Evolutionary conservation across 2,329 filamentous ascomycete species (phyloP).

Genomic region (Emergomyces pasteurianus): DNA sequence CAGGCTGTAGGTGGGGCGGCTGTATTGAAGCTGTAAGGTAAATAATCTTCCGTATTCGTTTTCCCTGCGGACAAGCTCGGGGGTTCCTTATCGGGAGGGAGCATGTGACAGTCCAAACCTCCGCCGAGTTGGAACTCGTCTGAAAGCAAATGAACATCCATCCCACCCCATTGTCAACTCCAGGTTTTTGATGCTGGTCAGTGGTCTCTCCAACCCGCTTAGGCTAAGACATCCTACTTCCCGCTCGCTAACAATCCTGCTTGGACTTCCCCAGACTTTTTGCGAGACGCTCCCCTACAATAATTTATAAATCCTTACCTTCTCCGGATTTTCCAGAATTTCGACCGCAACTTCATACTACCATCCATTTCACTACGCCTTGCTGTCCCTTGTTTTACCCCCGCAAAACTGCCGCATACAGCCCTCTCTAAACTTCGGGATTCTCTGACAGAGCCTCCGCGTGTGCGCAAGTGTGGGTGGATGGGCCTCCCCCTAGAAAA

Average conservation of each 20-base stretch:
- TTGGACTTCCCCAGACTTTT: background rate
- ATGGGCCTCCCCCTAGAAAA: background rate
- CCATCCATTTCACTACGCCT: too few relatives aligned
- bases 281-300: too few relatives aligned
- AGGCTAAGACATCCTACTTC: background rate
- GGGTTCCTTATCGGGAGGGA: too few relatives aligned
- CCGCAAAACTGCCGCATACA: background rate
- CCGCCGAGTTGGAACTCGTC: too few relatives aligned
- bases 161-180: too few relatives aligned
- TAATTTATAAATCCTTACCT: background rate
- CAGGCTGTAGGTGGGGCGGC: too few relatives aligned
- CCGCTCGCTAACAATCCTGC: background rate
- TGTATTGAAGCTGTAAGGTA: too few relatives aligned
- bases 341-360: too few relatives aligned
- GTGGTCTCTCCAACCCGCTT: background rate
- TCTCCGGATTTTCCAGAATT: background rate
- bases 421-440: background rate
- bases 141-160: too few relatives aligned
- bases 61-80: background rate
- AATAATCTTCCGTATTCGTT: too few relatives aligned
- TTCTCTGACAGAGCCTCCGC: background rate
- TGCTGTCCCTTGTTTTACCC: too few relatives aligned
- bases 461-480: background rate
- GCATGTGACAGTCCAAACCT: background rate
- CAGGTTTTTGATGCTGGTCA: background rate